A percentile compares a stretch with the other conserved stretches of the same genome.
phyloP scores from a whole-genome alignment of 176 grass and related monocot species.

The Rhynchospora breviuscula region DNA sequence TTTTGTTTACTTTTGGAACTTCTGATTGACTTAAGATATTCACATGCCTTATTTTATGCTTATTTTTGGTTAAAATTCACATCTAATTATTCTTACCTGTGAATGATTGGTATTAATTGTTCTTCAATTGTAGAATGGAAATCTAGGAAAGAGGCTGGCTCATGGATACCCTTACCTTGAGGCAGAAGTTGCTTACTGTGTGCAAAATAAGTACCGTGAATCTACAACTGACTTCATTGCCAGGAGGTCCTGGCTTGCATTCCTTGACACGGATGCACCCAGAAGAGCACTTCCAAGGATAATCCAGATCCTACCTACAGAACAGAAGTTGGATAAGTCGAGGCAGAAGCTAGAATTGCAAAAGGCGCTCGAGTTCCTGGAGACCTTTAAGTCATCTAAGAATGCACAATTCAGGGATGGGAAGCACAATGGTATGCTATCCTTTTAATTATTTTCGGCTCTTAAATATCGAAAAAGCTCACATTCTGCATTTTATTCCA shows the following conservation, averaged over 20 bases:
- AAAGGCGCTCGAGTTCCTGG: constrained; percentile 69
- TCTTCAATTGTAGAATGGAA: constrained; percentile 55
- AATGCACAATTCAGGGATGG: constrained; percentile 89
- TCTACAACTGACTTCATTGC: constrained; percentile 80
- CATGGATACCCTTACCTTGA: constrained; percentile 87
- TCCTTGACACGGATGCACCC: constrained; percentile 86
- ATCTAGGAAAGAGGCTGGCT: constrained; percentile 77
- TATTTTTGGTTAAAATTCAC: constrained; percentile 3
- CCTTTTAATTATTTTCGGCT: not conserved
- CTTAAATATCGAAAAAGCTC: not conserved
- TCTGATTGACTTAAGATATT: not conserved
- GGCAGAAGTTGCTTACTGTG: constrained; percentile 96
- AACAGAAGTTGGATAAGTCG: constrained; percentile 78
- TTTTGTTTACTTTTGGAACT: not conserved
- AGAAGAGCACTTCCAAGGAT: constrained; percentile 62
- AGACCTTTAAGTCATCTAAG: constrained; percentile 87
- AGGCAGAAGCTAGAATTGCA: constrained; percentile 56
- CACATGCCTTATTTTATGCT: constrained; percentile 1
- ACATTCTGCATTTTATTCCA: not conserved
- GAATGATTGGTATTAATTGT: not conserved
- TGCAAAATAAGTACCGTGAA: constrained; percentile 76
- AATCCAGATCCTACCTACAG: constrained; percentile 61
- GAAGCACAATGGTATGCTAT: constrained; percentile 63
- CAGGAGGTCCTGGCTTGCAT: constrained; percentile 75
- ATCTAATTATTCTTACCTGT: not conserved